Base-by-base conservation (phyloP, 768 basidiomycete species). In the Mycena capillaripes region DNA sequence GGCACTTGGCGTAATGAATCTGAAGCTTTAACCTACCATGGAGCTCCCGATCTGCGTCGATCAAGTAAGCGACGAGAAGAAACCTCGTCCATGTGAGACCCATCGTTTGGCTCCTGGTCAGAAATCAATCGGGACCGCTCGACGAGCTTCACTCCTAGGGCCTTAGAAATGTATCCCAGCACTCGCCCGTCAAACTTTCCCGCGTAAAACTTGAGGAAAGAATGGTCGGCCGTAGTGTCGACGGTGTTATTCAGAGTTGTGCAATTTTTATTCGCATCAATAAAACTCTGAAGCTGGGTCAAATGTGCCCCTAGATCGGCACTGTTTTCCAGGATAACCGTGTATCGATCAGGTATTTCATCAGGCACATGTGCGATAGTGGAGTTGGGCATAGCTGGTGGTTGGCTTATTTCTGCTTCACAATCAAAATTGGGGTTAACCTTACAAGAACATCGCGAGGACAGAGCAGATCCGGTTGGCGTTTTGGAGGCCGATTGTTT, bases 31-130 rank as follows among this genome's bases (percentile, higher is more conserved):
- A 2, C 38, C 11, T 38, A 59, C 58, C 58, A 59, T 17, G 58
- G 36, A 14, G 58, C 58, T n/a, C 58, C 58, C 6, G 58, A 42
- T 59, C 58, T 59, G 23, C 58, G 30, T 36, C 56, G 56, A 11
- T 23, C n/a, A 36, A 36, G 34, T 6, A 6, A 6, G 34, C 34
- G 6, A 12, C 34, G 34, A 36, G 34, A 36, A 12, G 34, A 36
- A 36, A 12, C 12, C 34, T 6, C 34, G 7, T 6, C 7, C 6
- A 12, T 6, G 34, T 12, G 34, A 36, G 34, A 36, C 34, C 34
- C n/a, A n/a, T n/a, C 34, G 53, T 30, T 19, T 14, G 29, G 53
- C 2, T 30, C 14, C 53, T 55, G 27, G 29, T 55, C 53, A 6
- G 27, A 2, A 5, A 55, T 6, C 14, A 29, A 29, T 32, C 27